These are phyloP conservation scores for Dictyostelium brefeldianum DNA, from an alignment of 78 protist species.

Conservation along the genomic window DNA sequence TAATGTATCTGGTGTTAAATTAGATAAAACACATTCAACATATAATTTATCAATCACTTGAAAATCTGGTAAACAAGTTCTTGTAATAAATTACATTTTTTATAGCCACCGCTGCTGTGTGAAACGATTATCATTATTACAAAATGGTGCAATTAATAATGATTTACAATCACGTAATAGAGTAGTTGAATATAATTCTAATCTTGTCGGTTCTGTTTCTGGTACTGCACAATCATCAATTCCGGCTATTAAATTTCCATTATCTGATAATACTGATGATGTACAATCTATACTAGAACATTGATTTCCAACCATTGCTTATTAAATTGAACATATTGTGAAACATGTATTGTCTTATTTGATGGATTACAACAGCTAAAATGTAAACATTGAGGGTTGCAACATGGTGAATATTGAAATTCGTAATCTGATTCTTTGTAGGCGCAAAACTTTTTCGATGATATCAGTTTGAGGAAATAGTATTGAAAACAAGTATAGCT, in stretches of 20 bases:
- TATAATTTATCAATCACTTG: background rate
- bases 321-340: background rate
- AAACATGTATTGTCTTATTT: no score
- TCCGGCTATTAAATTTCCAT: background rate
- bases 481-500: no score
- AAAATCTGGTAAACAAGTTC: background rate
- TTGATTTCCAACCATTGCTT: background rate
- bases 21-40: conserved; percentile 2
- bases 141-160: background rate
- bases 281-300: background rate
- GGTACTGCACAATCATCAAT: background rate
- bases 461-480: no score
- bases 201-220: background rate
- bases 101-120: no score
- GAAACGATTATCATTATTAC: background rate
- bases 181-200: background rate
- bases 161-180: background rate
- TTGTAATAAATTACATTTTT: background rate
- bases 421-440: no score
- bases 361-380: conserved; percentile 18
- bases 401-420: no score
- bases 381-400: no score
- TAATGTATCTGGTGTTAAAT: background rate
- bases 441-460: no score
- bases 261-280: background rate